These are phyloP conservation scores for Aspergillus campestris DNA, from an alignment of 495 filamentous ascomycete genomes.

Conservation along the genomic window DNA sequence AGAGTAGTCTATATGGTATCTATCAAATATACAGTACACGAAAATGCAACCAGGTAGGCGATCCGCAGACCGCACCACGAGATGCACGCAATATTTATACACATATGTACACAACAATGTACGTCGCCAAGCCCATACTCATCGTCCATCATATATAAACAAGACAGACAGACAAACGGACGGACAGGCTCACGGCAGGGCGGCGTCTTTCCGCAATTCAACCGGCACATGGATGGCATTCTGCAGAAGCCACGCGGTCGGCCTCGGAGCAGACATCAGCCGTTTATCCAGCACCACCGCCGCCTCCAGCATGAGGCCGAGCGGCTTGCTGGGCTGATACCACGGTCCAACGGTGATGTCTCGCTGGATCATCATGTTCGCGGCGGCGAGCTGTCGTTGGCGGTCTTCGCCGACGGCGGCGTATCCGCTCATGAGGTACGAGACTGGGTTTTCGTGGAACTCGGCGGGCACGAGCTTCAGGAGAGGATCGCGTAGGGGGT, in stretches of 20 bases:
- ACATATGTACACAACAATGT: not conserved
- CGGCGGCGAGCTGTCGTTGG: slow-evolving; percentile 16
- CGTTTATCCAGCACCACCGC: slow-evolving; percentile 21
- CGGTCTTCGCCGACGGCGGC: slow-evolving; percentile 15
- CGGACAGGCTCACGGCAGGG: no score
- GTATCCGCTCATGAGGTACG: slow-evolving; percentile 14
- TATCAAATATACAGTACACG: no score
- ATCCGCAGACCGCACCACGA: no score
- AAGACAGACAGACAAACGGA: no score
- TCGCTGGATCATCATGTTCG: slow-evolving; percentile 15
- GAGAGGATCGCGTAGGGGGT: slow-evolving; percentile 4
- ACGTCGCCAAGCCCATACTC: not conserved
- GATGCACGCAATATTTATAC: no score
- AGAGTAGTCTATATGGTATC: no score
- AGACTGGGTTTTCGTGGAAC: slow-evolving; percentile 22
- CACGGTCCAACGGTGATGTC: slow-evolving; percentile 18
- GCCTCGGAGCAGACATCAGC: slow-evolving; percentile 19
- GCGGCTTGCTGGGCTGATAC: slow-evolving; percentile 13
- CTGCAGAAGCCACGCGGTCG: slow-evolving; percentile 22
- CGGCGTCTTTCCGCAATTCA: not conserved
- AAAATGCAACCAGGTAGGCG: not conserved
- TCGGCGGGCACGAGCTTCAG: slow-evolving; percentile 18
- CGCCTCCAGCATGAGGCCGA: slow-evolving; percentile 28
- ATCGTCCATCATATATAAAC: not conserved
- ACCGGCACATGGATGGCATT: slow-evolving; percentile 25